Percentiles rank a stretch among this genome's conserved stretches.
Evolutionary conservation across 1,139 yeast genomes (phyloP).

Genomic region (Kodamaea fungicola): DNA sequence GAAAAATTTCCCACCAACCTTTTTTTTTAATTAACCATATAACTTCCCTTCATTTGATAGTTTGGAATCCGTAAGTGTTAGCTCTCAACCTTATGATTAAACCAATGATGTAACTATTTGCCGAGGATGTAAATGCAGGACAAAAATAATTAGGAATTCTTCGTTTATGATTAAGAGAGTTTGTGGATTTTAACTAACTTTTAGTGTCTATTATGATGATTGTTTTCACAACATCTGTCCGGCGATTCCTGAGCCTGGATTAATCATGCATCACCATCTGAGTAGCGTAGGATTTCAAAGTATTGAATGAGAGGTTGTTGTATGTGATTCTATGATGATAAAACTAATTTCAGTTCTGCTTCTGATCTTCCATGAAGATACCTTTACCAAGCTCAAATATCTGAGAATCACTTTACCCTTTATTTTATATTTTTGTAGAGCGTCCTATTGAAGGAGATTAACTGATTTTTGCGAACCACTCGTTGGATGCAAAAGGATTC

Average conservation of each 20-base stretch:
- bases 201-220: conserved; percentile 30
- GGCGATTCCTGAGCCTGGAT: conserved; percentile 70
- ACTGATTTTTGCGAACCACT: too few relatives aligned
- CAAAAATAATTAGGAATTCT: conserved; percentile 55
- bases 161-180: conserved; percentile 49
- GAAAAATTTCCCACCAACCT: not conserved
- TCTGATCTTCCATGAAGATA: conserved; percentile 79
- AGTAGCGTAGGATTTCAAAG: conserved; percentile 18
- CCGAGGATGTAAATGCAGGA: conserved; percentile 72
- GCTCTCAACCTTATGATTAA: conserved; percentile 9
- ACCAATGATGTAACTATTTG: conserved; percentile 14
- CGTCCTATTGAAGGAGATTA: too few relatives aligned
- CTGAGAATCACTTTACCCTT: conserved; percentile 10
- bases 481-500: too few relatives aligned
- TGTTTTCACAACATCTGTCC: conserved; percentile 44
- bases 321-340: conserved; percentile 50
- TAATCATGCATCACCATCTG: conserved; percentile 95
- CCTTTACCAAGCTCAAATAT: conserved; percentile 38
- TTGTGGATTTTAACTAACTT: not conserved
- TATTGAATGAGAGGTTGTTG: conserved; percentile 7
- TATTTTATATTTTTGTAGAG: too few relatives aligned
- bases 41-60: conserved; percentile 7
- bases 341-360: conserved; percentile 77
- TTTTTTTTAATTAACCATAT: conserved; percentile 1
- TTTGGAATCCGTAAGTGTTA: conserved; percentile 5